Conservation (phyloP, 225 moss, liverwort and hornwort species). For the Pseudoscleropodium purum region DNA sequence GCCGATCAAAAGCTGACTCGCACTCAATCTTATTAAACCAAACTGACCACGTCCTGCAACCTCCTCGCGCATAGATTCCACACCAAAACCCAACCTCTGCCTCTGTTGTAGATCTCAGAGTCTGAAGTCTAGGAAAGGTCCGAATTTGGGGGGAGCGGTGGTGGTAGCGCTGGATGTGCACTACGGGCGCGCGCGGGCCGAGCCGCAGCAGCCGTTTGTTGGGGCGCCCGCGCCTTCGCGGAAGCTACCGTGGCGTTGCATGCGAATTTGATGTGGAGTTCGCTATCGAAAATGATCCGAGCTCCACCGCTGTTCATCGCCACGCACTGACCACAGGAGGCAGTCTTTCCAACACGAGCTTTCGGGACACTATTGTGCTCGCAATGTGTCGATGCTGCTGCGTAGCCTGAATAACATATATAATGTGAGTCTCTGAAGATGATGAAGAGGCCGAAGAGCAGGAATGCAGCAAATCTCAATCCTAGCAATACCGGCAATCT, state of each 20-base stretch:
- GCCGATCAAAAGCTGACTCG: neutral
- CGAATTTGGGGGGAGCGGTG: neutral
- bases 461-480: neutral
- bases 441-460: neutral
- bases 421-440: neutral
- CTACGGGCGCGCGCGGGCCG: neutral
- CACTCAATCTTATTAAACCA: neutral
- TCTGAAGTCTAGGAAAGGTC: neutral
- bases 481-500: neutral
- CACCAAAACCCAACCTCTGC: neutral
- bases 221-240: neutral
- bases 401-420: neutral
- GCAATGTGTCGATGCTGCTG: neutral
- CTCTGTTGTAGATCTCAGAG: fast-evolving
- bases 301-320: neutral
- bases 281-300: neutral
- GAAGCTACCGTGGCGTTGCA: neutral
- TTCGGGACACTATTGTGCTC: neutral
- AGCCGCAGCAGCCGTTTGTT: neutral
- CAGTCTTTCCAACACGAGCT: neutral
- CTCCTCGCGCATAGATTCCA: neutral
- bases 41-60: neutral
- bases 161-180: neutral
- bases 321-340: neutral
- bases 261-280: neutral